Evolutionary conservation across 257 asterid species (phyloP).

Genomic region (Henckelia pumila): DNA sequence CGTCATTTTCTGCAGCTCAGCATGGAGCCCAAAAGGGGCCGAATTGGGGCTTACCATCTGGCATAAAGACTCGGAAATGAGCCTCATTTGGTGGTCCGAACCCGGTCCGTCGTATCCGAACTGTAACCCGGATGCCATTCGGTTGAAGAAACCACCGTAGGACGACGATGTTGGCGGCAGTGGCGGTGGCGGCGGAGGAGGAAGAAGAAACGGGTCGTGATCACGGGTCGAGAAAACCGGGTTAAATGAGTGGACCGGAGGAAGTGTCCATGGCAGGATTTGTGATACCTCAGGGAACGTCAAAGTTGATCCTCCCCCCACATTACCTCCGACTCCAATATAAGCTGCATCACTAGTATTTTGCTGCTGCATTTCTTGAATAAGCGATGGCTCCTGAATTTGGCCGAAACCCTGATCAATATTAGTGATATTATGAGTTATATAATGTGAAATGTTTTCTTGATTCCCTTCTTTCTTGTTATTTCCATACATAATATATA

Average conservation of each 20-base stretch:
- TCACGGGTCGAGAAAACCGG: conserved; percentile 26
- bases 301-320: conserved; percentile 28
- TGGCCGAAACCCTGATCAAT: background rate
- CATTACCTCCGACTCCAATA: conserved; percentile 16
- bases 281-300: conserved; percentile 40
- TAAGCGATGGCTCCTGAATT: background rate
- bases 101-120: conserved; percentile 29
- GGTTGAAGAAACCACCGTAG: conserved; percentile 35
- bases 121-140: conserved; percentile 25
- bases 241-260: conserved; percentile 40
- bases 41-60: conserved; percentile 47
- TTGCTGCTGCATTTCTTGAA: conserved; percentile 41
- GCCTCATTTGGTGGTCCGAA: conserved; percentile 29
- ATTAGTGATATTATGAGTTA: too few relatives aligned
- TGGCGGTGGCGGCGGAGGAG: conserved; percentile 27
- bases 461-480: background rate
- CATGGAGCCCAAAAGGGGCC: conserved; percentile 75
- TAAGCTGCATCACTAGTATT: conserved; percentile 33
- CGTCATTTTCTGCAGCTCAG: conserved; percentile 83
- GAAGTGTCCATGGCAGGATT: conserved; percentile 46
- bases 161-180: background rate
- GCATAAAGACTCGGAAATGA: conserved; percentile 45
- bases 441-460: background rate
- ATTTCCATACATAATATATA: conserved; percentile 7
- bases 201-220: conserved; percentile 42